Base-by-base conservation (phyloP, 371 early-diverging fungal species). In the Mortierella polycephala region DNA sequence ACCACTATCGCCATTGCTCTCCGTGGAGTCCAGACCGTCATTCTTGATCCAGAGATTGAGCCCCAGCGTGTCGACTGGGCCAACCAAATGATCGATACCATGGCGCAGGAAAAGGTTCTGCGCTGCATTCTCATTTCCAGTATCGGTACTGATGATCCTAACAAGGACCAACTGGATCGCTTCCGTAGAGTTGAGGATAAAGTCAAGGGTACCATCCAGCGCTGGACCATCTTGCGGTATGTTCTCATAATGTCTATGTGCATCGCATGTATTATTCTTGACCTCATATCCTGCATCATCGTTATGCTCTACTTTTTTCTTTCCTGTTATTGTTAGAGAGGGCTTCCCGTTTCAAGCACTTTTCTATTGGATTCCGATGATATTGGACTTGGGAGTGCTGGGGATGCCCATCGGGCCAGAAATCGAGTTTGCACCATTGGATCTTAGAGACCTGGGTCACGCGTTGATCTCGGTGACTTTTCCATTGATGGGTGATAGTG, bases 181-280 rank as follows among this genome's bases (percentile, higher is more conserved):
- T 70, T 62, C 53, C 46, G 40, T 0, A 61, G 44, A 7, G 55
- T 58, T 12, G 76, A 75, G 41, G 76, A 75, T 41, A 61, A 59
- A 18, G 64, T 75, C 51, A 60, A 54, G 52, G 59, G n/a, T 5
- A 45, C 54, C n/a, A 63, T 63, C 2, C 66, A 55, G 12, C 62
- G 60, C 37, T 75, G 71, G 76, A 75, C 70, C 37, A 66, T 75
- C 10, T 47, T 75, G 55, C 61, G 76, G 76, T 75, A 64, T 30
- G 30, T 6, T 18, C 7, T 4, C 13, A 16, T 41, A 11, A 9
- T 39, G 16, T 45, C 67, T 37, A 18, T 20, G 20, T 52, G 3
- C 51, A 11, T 2, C 30, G 11, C 12, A 23, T 13, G 40, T 16
- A 11, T 16, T 21, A 20, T 51, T 14, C 23, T 23, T 51, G 21